Conservation (phyloP, 176 grass and related monocot genomes). For the Lolium perenne region DNA sequence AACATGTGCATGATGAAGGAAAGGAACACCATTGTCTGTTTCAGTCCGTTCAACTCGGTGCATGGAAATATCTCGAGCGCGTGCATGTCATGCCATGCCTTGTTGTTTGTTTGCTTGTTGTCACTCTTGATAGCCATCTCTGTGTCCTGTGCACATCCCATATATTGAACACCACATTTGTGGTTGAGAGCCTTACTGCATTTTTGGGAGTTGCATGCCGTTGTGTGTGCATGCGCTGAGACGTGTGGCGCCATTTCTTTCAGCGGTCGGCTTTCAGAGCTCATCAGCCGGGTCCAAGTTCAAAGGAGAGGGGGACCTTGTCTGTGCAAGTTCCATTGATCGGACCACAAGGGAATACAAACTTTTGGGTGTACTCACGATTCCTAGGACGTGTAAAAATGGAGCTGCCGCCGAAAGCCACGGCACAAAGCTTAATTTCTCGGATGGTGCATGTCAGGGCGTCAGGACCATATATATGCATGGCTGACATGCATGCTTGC, state of each 20-base stretch:
- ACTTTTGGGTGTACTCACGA: background rate
- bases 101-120: background rate
- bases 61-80: background rate
- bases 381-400: constrained; percentile 2
- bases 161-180: constrained; percentile 34
- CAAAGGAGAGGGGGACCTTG: background rate
- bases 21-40: background rate
- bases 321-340: background rate
- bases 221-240: background rate
- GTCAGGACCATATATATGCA: background rate
- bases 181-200: background rate
- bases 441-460: background rate
- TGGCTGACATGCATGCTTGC: background rate
- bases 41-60: background rate
- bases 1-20: background rate
- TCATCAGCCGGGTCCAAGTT: background rate
- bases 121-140: background rate
- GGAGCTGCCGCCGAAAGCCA: background rate
- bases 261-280: background rate
- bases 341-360: background rate
- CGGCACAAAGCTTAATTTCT: background rate
- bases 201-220: background rate
- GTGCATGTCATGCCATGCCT: background rate
- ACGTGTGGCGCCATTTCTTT: background rate
- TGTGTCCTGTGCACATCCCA: background rate